These are phyloP conservation scores for Carex parvula DNA, from an alignment of 176 grass and related monocot genomes.

Conservation along the genomic window DNA sequence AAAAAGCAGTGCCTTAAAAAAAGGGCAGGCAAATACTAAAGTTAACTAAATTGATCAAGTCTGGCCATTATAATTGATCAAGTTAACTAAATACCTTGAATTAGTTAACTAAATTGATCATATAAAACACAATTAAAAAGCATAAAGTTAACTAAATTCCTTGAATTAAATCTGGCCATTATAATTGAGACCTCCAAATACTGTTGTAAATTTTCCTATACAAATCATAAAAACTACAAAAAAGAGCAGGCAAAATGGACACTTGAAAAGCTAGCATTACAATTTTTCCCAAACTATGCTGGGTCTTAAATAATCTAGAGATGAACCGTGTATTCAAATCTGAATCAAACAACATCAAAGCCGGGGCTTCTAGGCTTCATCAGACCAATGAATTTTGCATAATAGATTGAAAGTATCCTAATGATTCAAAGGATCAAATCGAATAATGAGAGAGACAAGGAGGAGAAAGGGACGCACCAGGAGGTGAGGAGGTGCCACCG, in stretches of 20 bases:
- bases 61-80: too few species aligned
- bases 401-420: neutral
- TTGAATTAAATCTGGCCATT: too few species aligned
- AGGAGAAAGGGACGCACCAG: slow-evolving; percentile 23
- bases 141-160: too few species aligned
- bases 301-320: neutral
- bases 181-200: neutral
- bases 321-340: neutral
- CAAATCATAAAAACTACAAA: neutral
- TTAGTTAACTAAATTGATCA: too few species aligned
- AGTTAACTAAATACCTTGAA: too few species aligned
- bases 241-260: neutral
- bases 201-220: neutral
- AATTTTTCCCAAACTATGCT: neutral
- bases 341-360: slow-evolving; percentile 2
- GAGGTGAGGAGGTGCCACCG: slow-evolving; percentile 28
- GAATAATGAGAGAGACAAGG: neutral
- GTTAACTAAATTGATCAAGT: too few species aligned
- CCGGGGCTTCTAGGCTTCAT: neutral
- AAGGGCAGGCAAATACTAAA: too few species aligned
- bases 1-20: too few species aligned
- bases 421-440: neutral
- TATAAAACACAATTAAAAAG: too few species aligned
- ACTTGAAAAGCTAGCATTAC: neutral
- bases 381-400: neutral